Base-by-base conservation (phyloP, 2,329 filamentous ascomycete genomes). In the Trichoderma citrinoviride region DNA sequence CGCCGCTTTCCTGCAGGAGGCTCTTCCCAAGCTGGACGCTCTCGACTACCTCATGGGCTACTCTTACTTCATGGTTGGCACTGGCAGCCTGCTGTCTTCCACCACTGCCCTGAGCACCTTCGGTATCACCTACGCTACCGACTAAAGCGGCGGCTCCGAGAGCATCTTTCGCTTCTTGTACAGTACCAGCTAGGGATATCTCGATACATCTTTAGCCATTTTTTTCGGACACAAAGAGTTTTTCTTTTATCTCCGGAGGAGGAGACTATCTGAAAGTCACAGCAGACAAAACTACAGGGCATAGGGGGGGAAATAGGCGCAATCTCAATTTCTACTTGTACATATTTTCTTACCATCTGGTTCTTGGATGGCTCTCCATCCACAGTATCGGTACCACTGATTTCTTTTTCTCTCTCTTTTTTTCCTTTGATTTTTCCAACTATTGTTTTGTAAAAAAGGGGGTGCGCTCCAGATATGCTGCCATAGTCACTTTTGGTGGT, bases 61-160 rank as follows among this genome's bases (percentile, higher is more conserved):
- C 77, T 79, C 84, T 25, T 87, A 85, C 80, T 87, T 85, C 76
- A 83, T 82, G 79, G 81, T 81, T 21, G 70, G 71, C 49, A 71
- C 77, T 21, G 78, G 77, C 69, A 73, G 74, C 61, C 77, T 84
- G 68, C 76, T 85, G 74, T 64, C 73, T 53, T 77, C 75, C 37
- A 57, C 71, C 52, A 75, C 72, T 27, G 37, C 73, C n/a, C 76
- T 83, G 25, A 84, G 78, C 78, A 67, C 68, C 23, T 79, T 78
- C 67, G 85, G 85, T 72, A 72, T 80, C 69, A 78, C 79, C 64
- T 87, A 83, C 70, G 83, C 82, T 69, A 78, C 77, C 40, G 67
- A 74, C 46, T 74, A 73, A 72, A 63, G 61, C 15, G 37, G 43
- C 56, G 41, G 50, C 21, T 49, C 8, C n/a, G 29, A 50, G 56